phyloP scores from a whole-genome alignment of 768 basidiomycete genomes.

The Amylocystis lapponica region DNA sequence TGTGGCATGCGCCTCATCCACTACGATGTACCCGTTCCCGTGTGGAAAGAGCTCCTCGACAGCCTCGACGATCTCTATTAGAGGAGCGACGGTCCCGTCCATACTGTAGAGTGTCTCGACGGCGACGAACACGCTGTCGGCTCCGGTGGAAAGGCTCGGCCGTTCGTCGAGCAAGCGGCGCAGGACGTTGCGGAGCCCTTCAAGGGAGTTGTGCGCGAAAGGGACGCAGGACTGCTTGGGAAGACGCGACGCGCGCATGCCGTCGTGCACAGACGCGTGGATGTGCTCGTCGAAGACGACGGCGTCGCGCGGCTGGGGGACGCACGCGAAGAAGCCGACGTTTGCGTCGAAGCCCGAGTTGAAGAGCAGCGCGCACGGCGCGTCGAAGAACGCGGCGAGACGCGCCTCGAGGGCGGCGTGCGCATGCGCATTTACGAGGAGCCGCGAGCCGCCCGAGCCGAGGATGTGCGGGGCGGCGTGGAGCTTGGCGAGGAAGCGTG shows the following conservation, averaged over 20 bases:
- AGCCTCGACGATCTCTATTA: conserved; percentile 56
- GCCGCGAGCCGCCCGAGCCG: conserved; percentile 83
- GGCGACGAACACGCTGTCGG: conserved; percentile 62
- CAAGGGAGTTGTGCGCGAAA: conserved; percentile 73
- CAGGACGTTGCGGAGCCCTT: conserved; percentile 42
- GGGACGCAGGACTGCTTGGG: conserved; percentile 29
- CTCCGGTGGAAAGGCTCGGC: conserved; percentile 33
- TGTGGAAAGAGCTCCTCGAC: conserved; percentile 56
- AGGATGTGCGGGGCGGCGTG: conserved; percentile 49
- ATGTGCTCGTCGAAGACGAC: conserved; percentile 83
- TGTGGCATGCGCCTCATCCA: conserved; percentile 94
- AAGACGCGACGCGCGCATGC: conserved; percentile 59
- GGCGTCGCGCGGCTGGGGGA: conserved; percentile 75
- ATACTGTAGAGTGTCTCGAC: conserved; percentile 92
- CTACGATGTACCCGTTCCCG: conserved; percentile 66
- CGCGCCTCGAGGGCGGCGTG: conserved; percentile 72
- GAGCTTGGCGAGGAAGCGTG: conserved; percentile 52
- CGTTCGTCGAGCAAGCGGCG: conserved; percentile 31
- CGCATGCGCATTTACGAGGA: conserved; percentile 70
- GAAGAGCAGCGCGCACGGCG: conserved; percentile 57
- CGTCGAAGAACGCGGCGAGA: conserved; percentile 55
- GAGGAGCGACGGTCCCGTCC: conserved; percentile 89
- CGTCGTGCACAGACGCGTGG: conserved; percentile 90
- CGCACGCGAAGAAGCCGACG: conserved; percentile 73
- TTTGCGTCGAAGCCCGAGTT: conserved; percentile 70